phyloP scores from a whole-genome alignment of 2,329 filamentous ascomycete genomes.

The Tetracladium maxilliforme region DNA sequence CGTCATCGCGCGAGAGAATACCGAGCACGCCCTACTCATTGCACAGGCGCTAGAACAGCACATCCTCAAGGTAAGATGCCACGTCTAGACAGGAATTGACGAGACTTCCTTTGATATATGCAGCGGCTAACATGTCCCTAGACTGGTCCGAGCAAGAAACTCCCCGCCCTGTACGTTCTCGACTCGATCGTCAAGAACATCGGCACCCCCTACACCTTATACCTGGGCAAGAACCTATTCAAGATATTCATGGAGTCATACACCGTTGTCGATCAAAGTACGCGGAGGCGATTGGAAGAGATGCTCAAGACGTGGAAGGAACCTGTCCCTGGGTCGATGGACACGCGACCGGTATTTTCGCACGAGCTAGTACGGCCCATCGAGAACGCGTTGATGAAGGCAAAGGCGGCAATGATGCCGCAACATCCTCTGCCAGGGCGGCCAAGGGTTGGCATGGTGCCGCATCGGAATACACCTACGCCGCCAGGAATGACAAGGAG shows the following conservation, averaged over 20 bases:
- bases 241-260: conserved; percentile 96
- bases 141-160: conserved; percentile 77
- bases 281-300: conserved; percentile 85
- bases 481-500: too few species aligned
- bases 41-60: conserved; percentile 83
- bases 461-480: too few species aligned
- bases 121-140: conserved; percentile 31
- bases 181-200: conserved; percentile 99
- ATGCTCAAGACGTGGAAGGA: conserved; percentile 98
- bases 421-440: not conserved
- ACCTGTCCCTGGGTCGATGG: conserved; percentile 83
- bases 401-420: too few species aligned
- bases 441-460: not conserved
- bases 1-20: conserved; percentile 94
- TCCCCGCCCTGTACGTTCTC: conserved; percentile 92
- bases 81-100: conserved; percentile 1
- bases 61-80: conserved; percentile 86
- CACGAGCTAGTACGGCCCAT: conserved; percentile 78
- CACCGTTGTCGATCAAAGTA: conserved; percentile 67
- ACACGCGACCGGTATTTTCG: conserved; percentile 83
- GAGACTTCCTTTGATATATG: conserved; percentile 8
- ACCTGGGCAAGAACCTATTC: conserved; percentile 83
- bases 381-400: conserved; percentile 86
- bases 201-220: conserved; percentile 91
- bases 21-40: conserved; percentile 86